Evolutionary conservation across 768 basidiomycete genomes (phyloP), one percentile per base, ranked within the genome.

Genomic region (Xanthoconium stramineum): DNA sequence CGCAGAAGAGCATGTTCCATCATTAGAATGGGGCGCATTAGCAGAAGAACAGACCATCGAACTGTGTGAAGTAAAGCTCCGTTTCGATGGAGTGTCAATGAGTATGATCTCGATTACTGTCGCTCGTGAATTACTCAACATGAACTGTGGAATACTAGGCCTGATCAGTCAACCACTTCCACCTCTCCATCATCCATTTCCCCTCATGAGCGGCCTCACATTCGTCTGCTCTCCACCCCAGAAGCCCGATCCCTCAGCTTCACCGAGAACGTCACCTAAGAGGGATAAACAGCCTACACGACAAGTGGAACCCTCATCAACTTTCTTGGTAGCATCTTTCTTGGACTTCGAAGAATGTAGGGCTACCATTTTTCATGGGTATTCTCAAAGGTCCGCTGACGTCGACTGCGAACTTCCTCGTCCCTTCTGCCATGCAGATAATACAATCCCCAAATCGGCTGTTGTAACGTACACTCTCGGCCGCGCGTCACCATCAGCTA

Each of bases 321-420:
- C 83, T 11, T 82, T 80, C 60, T 67, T 90, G 7, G 75, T 79
- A 11, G 75, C 78, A 20, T 79, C 75, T 48, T 82, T 77, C 57
- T 68, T 86, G n/a, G 79, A 88, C 55, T 83, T 85, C 47, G 78
- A 77, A 46, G 79, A 85, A 56, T 85, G 88, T 89, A 68, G 59
- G 81, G 58, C 36, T 37, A 52, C 35, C 29, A 46, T 54, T 19
- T 51, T 52, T 6, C 29, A 43, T 32, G 24, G 13, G 33, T 30
- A 17, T 37, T 46, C 15, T 44, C 15, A 33, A 46, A 12, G 24
- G 29, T 28, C 33, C 11, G 35, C 40, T 53, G 30, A 57, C 40
- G 52, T 53, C 24, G 32, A 30, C 47, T 15, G 39, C 55, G 46
- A 78, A 77, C 75, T 58, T 56, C 19, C 17, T n/a, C 24, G 24